Evolutionary conservation across 768 basidiomycete species (phyloP), one percentile per base, ranked within the genome.

Genomic region (Tubosaeta sp.): DNA sequence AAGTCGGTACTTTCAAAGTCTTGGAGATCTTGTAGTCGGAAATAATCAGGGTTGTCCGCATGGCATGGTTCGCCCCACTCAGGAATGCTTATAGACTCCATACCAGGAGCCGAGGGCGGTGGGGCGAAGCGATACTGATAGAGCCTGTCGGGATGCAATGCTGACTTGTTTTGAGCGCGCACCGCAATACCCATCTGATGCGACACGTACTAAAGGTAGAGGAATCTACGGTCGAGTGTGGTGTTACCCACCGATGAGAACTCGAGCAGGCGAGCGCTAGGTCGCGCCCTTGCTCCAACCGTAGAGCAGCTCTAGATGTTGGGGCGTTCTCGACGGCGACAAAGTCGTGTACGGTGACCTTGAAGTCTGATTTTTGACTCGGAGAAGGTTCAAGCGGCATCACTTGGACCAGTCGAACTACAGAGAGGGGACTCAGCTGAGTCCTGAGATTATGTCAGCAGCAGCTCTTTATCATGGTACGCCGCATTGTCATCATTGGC

Each of bases 401-500:
- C n/a, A n/a, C n/a, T 10, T 10, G 26, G 22, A 9, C 12, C 42
- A 22, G 22, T 19, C 10, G 32, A 10, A 38, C 37, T 4, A 38
- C 9, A 16, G 10, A 26, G 13, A 11, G 11, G 26, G 14, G 17
- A 35, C 16, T 26, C 4, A 14, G 39, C 12, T 17, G 9, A 6
- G 6, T 6, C n/a, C n/a, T n/a, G n/a, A 16, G 11, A 43, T 59
- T 47, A 50, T 0, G 42, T 52, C 55, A 50, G 52, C 51, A 39
- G 27, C 17, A 13, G 43, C 31, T 29, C 19, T n/a, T 16, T 32
- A 27, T 44, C 43, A 69, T 65, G 68, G 46, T 45, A 22, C 60
- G 55, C 38, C 59, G 81, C 45, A 84, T 94, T 49, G 78, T 89
- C 29, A 81, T 95, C 54, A 76, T 95, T 54, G 91, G 92, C 26